Evolutionary conservation across 495 filamentous ascomycete genomes (phyloP).

Genomic region (Aspergillus incahuasiensis): DNA sequence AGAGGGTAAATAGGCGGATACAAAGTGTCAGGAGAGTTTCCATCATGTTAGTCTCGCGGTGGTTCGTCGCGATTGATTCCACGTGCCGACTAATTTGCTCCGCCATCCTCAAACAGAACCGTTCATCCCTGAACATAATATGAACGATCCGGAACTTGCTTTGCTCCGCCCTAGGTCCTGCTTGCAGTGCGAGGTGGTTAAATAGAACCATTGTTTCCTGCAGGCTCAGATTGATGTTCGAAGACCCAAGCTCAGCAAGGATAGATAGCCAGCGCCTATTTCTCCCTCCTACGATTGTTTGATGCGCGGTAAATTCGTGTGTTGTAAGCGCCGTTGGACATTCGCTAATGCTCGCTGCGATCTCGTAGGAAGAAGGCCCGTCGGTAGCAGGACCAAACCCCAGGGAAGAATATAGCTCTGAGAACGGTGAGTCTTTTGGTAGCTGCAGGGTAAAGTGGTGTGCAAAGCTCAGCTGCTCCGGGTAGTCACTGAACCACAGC

Average conservation of each 20-base stretch:
- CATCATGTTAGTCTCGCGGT: conserved; percentile 41
- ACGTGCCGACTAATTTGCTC: conserved; percentile 27
- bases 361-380: conserved; percentile 31
- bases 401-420: conserved; percentile 12
- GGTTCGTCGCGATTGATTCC: conserved; percentile 40
- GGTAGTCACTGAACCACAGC: conserved; percentile 29
- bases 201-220: conserved; percentile 40
- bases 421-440: conserved; percentile 22
- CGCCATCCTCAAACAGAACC: conserved; percentile 23
- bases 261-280: conserved; percentile 50
- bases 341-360: conserved; percentile 36
- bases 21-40: conserved; percentile 35
- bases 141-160: conserved; percentile 21
- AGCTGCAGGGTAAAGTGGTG: conserved; percentile 34
- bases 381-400: conserved; percentile 14
- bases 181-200: conserved; percentile 44
- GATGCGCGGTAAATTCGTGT: conserved; percentile 49
- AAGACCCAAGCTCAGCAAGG: conserved; percentile 42
- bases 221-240: conserved; percentile 45
- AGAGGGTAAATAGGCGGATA: conserved; percentile 33
- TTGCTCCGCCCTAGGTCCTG: conserved; percentile 27
- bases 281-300: conserved; percentile 27
- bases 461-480: conserved; percentile 26
- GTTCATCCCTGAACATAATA: conserved; percentile 23
- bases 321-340: conserved; percentile 42